Conservation (phyloP, 495 filamentous ascomycete species). For the Podospora tetraspora region DNA sequence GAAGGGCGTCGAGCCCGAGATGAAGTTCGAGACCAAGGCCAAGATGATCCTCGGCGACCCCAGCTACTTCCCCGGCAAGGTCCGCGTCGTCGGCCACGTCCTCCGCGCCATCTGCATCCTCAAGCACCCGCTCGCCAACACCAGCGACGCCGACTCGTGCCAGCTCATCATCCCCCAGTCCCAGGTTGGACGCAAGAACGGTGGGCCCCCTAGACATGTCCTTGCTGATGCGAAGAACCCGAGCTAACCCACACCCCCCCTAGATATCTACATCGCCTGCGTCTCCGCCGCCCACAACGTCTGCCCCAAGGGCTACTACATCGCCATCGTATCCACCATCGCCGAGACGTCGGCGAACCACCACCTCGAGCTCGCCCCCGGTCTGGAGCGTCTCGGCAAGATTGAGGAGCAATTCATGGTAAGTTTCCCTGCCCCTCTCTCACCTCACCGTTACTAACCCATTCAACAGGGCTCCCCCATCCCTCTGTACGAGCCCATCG, state of each 20-base stretch:
- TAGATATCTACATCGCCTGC: slow-evolving; percentile 96
- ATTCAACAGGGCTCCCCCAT: slow-evolving; percentile 63
- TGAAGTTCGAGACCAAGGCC: slow-evolving; percentile 93
- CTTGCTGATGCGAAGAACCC: neutral
- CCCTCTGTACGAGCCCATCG: slow-evolving; percentile 87
- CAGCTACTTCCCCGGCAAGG: slow-evolving; percentile 91
- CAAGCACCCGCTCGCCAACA: slow-evolving; percentile 84
- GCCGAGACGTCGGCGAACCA: slow-evolving; percentile 88
- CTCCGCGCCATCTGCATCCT: slow-evolving; percentile 96
- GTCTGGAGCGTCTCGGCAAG: slow-evolving; percentile 85
- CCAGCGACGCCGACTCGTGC: slow-evolving; percentile 82
- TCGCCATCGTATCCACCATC: slow-evolving; percentile 96
- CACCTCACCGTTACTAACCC: neutral
- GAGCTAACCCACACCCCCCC: neutral
- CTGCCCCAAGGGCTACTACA: slow-evolving; percentile 98
- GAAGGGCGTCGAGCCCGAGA: slow-evolving; percentile 73
- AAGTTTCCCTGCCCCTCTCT: slow-evolving; percentile 11
- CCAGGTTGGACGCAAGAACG: slow-evolving; percentile 90
- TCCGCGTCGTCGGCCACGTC: slow-evolving; percentile 77
- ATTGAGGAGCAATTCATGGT: slow-evolving; percentile 97
- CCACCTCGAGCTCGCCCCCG: slow-evolving; percentile 88
- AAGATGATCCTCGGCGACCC: slow-evolving; percentile 96
- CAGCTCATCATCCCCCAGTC: slow-evolving; percentile 98
- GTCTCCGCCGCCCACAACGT: slow-evolving; percentile 96
- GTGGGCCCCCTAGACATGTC: slow-evolving; percentile 41